phyloP scores from a whole-genome alignment of 257 asterid genomes.

The Solanum chilense region DNA sequence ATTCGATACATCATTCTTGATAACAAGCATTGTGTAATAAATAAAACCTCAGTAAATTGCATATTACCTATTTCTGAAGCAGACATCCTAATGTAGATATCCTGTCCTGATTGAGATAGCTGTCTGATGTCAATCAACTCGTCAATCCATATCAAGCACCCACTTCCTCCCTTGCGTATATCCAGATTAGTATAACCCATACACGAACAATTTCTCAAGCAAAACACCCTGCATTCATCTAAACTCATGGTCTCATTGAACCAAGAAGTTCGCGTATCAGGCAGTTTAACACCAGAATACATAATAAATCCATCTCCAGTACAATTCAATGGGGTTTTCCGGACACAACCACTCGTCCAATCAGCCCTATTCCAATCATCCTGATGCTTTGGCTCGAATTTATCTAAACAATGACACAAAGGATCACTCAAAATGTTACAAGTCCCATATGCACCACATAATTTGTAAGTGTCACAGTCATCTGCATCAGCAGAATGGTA shows the following conservation, averaged over 20 bases:
- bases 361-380: constrained; percentile 6
- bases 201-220: constrained; percentile 17
- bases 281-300: constrained; percentile 15
- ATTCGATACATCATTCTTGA: not conserved
- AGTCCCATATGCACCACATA: constrained; percentile 16
- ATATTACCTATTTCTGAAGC: constrained; percentile 17
- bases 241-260: constrained; percentile 2
- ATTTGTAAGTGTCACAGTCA: constrained; percentile 8
- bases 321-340: constrained; percentile 1
- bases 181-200: constrained; percentile 13
- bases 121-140: constrained; percentile 17
- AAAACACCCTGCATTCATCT: constrained; percentile 8
- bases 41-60: not conserved
- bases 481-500: constrained; percentile 9
- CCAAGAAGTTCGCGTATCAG: constrained; percentile 5
- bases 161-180: constrained; percentile 7
- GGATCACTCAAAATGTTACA: constrained; percentile 11
- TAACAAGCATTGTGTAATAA: not conserved
- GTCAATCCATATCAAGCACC: constrained; percentile 19
- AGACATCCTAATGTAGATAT: constrained; percentile 19
- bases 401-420: constrained; percentile 5
- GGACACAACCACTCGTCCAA: constrained; percentile 14
- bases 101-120: constrained; percentile 8
- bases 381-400: constrained; percentile 9
- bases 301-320: constrained; percentile 7